Percentiles rank a stretch among this genome's conserved stretches.
phyloP scores from a whole-genome alignment of 805 yeast species.

The Pichia rugopelliculosa region DNA sequence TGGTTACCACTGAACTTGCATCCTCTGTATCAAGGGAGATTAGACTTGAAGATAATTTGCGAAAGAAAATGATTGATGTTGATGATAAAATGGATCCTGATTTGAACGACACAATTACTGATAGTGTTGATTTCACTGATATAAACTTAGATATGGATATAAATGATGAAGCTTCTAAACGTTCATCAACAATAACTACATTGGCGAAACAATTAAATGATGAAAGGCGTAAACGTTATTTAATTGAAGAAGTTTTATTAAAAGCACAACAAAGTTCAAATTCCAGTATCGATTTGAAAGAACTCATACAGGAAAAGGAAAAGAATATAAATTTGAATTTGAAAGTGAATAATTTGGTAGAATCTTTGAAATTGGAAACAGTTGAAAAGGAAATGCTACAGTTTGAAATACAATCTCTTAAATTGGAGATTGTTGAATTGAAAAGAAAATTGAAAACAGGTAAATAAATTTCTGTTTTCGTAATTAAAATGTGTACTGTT shows the following conservation, averaged over 20 bases:
- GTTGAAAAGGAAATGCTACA: conserved; percentile 38
- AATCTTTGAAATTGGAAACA: conserved; percentile 4
- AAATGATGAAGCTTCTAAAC: conserved; percentile 21
- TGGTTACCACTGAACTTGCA: conserved; percentile 67
- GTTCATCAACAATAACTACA: conserved; percentile 39
- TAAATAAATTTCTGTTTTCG: conserved; percentile 17
- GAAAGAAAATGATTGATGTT: neutral
- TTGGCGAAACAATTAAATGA: conserved; percentile 51
- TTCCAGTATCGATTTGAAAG: conserved; percentile 46
- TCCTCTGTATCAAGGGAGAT: conserved; percentile 65
- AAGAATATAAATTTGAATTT: neutral
- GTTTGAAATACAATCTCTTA: conserved; percentile 30
- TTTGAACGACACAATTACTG: neutral
- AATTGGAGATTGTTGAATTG: conserved; percentile 34
- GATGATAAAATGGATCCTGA: neutral
- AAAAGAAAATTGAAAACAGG: conserved; percentile 35
- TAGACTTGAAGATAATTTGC: conserved; percentile 36
- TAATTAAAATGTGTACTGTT: conserved; percentile 5
- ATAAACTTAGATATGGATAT: neutral
- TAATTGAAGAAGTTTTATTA: conserved; percentile 65
- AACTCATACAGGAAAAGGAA: conserved; percentile 35
- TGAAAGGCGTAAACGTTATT: conserved; percentile 58
- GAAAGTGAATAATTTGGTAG: conserved; percentile 2
- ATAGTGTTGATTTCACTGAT: neutral
- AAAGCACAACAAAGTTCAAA: conserved; percentile 42